Base-by-base conservation (phyloP, 208 protist species). In the Acanthamoeba royreba region DNA sequence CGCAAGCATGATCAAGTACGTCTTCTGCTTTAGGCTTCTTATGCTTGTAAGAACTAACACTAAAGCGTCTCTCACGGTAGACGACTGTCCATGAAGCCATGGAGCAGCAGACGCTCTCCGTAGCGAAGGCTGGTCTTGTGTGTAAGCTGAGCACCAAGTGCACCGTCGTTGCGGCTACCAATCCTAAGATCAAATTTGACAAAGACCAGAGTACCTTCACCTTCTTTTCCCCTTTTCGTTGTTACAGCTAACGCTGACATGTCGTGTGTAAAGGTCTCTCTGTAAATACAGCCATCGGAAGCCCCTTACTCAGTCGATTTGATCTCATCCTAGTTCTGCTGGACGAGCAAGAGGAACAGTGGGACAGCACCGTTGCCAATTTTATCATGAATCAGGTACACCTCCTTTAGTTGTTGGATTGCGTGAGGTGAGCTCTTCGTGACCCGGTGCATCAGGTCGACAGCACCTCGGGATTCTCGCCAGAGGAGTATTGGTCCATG, bases 31-130 rank as follows among this genome's bases (percentile, higher is more conserved):
- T 86, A 1, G 72, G 89, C 15, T 91, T 94, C 28, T 31, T 87
- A 0, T 49, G 61, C n/a, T 87, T 47, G 45, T 97, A 96, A 40
- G 5, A 93, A 52, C 97, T 96, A 35, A 43, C 25, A 31, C 7
- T 97, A 28, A 79, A 74, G 66, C 17, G 13, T 77, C 66, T 28
- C n/a, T 77, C 35, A 96, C 92, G 86, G 92, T 55, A 99, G 99
- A 5, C 99, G 97, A 93, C 40, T 28, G 99, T 99, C 89, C 99
- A 99, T 95, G 99, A 99, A 97, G 99, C 99, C 35, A 99, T 99
- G 99, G 99, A 99, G 96, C 99, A 99, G 98, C 99, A 99, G 97
- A 99, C 97, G 58, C 99, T 99, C 81, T 99, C 99, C 25, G 99
- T 99, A 79, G 99, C 99, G 19, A 99, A 99, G 95, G 99, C 99